Conservation (phyloP, 2,329 filamentous ascomycete genomes). For the Botrytis elliptica region DNA sequence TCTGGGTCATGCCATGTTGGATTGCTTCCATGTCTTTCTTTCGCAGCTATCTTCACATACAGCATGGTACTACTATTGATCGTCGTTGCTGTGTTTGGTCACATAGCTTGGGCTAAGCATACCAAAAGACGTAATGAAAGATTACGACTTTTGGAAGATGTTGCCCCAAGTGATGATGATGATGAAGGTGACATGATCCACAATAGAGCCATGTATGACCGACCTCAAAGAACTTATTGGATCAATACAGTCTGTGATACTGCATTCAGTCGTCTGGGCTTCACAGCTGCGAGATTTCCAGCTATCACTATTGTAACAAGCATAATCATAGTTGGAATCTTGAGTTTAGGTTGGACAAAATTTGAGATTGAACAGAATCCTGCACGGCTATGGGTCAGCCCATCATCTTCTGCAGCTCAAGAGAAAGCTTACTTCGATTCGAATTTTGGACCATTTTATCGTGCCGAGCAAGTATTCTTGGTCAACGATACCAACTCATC, state of each 20-base stretch:
- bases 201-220: constrained; percentile 73
- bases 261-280: constrained; percentile 77
- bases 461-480: constrained; percentile 87
- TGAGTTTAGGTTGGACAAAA: constrained; percentile 84
- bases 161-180: constrained; percentile 83
- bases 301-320: constrained; percentile 76
- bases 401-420: constrained; percentile 81
- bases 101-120: constrained; percentile 73
- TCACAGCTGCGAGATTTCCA: constrained; percentile 78
- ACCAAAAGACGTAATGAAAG: constrained; percentile 74
- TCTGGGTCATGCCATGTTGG: constrained; percentile 77
- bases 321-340: constrained; percentile 69
- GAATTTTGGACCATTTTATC: constrained; percentile 94
- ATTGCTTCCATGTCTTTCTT: constrained; percentile 86
- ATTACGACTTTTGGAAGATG: constrained; percentile 82
- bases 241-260: constrained; percentile 81
- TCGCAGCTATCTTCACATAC: constrained; percentile 86
- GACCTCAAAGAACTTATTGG: constrained; percentile 74
- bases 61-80: constrained; percentile 69
- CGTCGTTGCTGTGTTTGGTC: constrained; percentile 65
- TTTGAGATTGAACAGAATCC: constrained; percentile 92
- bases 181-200: constrained; percentile 85
- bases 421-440: constrained; percentile 93
- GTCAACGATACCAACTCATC: constrained; percentile 76
- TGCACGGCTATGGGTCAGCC: constrained; percentile 94